phyloP scores from a whole-genome alignment of 164 flowering plant species.

The Hamamelis virginiana region DNA sequence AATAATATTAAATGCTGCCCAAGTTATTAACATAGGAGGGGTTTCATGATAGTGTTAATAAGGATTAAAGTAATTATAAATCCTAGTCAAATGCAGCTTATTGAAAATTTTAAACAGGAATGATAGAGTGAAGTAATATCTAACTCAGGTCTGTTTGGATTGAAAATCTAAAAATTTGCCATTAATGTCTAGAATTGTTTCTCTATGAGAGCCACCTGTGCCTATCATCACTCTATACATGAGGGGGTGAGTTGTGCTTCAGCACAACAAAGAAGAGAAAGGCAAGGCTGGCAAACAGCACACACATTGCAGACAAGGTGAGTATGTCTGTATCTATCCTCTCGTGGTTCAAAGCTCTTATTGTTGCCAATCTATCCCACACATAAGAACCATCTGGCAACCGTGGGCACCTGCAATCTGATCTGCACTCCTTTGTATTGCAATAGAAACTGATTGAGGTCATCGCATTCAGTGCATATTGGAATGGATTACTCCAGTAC shows the following conservation, averaged over 20 bases:
- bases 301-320: constrained; percentile 25
- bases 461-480: constrained; percentile 24
- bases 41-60: background rate
- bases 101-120: too few relatives aligned
- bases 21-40: background rate
- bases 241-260: constrained; percentile 26
- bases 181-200: background rate
- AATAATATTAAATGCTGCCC: background rate
- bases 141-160: too few relatives aligned
- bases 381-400: constrained; percentile 33
- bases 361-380: constrained; percentile 32
- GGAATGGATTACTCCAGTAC: constrained; percentile 36
- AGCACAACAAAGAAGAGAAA: constrained; percentile 30
- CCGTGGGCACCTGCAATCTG: constrained; percentile 28
- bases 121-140: too few relatives aligned
- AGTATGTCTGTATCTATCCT: constrained; percentile 25
- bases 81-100: too few relatives aligned
- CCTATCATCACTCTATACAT: background rate
- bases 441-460: constrained; percentile 36
- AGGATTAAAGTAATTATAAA: too few relatives aligned
- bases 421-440: constrained; percentile 20
- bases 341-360: constrained; percentile 17
- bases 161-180: too few relatives aligned
- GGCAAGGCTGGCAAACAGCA: constrained; percentile 30
- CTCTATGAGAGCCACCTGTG: background rate